phyloP scores from a whole-genome alignment of 2,329 filamentous ascomycete genomes.

The Parastagonospora avenae region DNA sequence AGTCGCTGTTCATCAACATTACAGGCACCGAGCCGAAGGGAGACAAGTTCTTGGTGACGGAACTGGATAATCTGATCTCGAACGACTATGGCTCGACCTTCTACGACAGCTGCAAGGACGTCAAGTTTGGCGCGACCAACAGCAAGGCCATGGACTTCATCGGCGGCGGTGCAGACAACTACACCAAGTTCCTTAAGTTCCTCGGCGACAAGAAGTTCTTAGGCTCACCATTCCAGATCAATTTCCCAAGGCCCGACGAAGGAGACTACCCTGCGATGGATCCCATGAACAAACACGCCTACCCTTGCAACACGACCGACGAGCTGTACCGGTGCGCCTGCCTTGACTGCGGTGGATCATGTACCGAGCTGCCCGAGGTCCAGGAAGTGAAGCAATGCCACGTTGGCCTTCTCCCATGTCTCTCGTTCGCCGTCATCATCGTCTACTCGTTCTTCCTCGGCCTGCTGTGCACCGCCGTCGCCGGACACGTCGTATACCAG shows the following conservation, averaged over 20 bases:
- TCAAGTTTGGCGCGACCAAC: conserved; percentile 96
- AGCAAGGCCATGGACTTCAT: conserved; percentile 95
- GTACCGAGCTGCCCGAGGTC: conserved; percentile 80
- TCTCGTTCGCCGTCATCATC: conserved; percentile 91
- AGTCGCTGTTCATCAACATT: conserved; percentile 93
- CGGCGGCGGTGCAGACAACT: conserved; percentile 91
- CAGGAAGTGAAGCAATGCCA: conserved; percentile 72
- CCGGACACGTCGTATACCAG: conserved; percentile 76
- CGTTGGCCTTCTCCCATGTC: conserved; percentile 86
- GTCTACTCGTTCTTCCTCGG: conserved; percentile 79
- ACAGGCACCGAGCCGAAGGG: conserved; percentile 71
- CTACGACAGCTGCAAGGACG: conserved; percentile 97
- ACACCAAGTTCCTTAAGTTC: conserved; percentile 85
- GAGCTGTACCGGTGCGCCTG: conserved; percentile 88
- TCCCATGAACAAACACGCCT: conserved; percentile 72
- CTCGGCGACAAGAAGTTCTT: conserved; percentile 88
- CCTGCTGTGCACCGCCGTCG: conserved; percentile 67
- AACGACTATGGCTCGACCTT: conserved; percentile 84
- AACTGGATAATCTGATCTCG: conserved; percentile 88
- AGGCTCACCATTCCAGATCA: conserved; percentile 97
- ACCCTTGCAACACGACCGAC: conserved; percentile 89
- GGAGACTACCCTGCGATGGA: conserved; percentile 72
- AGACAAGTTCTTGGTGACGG: conserved; percentile 73
- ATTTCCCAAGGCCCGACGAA: conserved; percentile 71
- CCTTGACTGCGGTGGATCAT: conserved; percentile 87